Evolutionary conservation across 2,329 filamentous ascomycete species (phyloP).

Genomic region (Penicillium nordicum): DNA sequence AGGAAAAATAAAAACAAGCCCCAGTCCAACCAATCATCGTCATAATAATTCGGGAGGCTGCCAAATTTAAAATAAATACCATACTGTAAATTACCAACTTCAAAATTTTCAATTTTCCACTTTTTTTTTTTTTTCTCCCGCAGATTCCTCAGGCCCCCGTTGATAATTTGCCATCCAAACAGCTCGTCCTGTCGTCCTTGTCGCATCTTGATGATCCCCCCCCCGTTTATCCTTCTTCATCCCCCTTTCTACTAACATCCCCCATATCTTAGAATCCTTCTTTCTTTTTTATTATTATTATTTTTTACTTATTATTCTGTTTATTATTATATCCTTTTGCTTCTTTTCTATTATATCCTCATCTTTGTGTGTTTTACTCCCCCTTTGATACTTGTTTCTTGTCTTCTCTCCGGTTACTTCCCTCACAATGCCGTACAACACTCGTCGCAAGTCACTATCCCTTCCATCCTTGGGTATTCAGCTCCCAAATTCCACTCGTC

Average conservation of each 20-base stretch:
- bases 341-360: constrained; percentile 4
- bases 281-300: constrained; percentile 19
- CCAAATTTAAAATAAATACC: constrained; percentile 12
- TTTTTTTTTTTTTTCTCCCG: not conserved
- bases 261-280: constrained; percentile 6
- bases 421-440: constrained; percentile 83
- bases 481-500: constrained; percentile 60
- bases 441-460: constrained; percentile 91
- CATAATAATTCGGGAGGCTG: constrained; percentile 17
- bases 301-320: constrained; percentile 15
- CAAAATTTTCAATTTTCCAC: not conserved
- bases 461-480: constrained; percentile 90
- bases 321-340: constrained; percentile 15
- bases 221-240: constrained; percentile 16
- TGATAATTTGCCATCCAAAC: constrained; percentile 16
- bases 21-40: constrained; percentile 24
- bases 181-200: constrained; percentile 10
- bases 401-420: constrained; percentile 17
- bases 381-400: constrained; percentile 10
- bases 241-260: constrained; percentile 13
- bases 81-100: not conserved
- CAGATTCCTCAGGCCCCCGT: constrained; percentile 19
- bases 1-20: constrained; percentile 5
- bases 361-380: constrained; percentile 2
- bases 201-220: constrained; percentile 19